Evolutionary conservation across 1,284 basidiomycete genomes (phyloP).

Genomic region (Anthracocystis setariae): DNA sequence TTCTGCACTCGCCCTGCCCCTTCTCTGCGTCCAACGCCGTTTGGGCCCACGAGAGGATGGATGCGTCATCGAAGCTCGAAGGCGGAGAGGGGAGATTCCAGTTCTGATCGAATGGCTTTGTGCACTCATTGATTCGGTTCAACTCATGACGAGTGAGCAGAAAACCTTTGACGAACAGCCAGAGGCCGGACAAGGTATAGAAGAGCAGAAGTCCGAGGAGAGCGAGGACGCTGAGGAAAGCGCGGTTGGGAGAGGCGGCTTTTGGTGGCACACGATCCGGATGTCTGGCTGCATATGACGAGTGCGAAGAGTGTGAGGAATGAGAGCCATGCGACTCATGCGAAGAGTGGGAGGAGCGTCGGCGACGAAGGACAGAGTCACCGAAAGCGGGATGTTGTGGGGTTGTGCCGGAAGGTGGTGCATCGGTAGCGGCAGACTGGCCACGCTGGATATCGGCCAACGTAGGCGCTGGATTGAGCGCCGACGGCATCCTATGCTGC

Average conservation of each 20-base stretch:
- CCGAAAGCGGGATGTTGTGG: conserved; percentile 36
- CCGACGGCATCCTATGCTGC: conserved; percentile 22
- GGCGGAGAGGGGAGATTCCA: conserved; percentile 33
- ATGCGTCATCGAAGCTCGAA: conserved; percentile 27
- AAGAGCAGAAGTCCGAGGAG: conserved; percentile 44
- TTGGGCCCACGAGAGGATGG: conserved; percentile 46
- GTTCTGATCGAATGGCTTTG: conserved; percentile 1
- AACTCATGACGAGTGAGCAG: conserved; percentile 60
- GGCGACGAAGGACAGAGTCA: conserved; percentile 19
- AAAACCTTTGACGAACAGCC: conserved; percentile 64
- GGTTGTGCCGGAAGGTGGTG: conserved; percentile 4
- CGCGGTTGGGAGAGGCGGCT: conserved; percentile 27
- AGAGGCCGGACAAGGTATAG: conserved; percentile 49
- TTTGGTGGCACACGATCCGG: conserved; percentile 46
- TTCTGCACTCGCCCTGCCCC: conserved; percentile 52
- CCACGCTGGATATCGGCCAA: conserved; percentile 20
- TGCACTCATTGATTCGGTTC: conserved; percentile 21
- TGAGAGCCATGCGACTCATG: conserved; percentile 51
- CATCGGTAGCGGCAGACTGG: conserved; percentile 1
- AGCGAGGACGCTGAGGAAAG: conserved; percentile 45
- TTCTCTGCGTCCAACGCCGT: conserved; percentile 14
- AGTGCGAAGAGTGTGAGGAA: conserved; percentile 59
- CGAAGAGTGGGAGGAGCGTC: conserved; percentile 31
- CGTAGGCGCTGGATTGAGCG: conserved; percentile 40
- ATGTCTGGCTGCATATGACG: conserved; percentile 47